Evolutionary conservation across 768 basidiomycete genomes (phyloP).

Genomic region (Phallus indusiatus): DNA sequence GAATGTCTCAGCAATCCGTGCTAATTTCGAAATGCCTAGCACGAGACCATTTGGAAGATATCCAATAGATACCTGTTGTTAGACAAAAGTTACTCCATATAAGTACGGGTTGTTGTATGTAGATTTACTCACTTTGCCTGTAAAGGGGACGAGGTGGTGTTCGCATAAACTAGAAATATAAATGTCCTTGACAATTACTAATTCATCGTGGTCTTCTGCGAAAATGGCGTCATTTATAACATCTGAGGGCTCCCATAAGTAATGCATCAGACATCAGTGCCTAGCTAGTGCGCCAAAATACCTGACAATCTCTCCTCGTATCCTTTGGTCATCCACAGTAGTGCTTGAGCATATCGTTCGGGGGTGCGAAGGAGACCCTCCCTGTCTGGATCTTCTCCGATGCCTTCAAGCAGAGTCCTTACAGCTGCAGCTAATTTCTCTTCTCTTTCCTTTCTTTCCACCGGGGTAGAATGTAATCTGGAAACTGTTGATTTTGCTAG

Average conservation of each 20-base stretch:
- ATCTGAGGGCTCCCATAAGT: conserved; percentile 36
- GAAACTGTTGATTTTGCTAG: conserved; percentile 85
- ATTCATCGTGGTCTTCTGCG: conserved; percentile 98
- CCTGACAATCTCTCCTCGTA: conserved; percentile 94
- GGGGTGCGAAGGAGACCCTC: conserved; percentile 91
- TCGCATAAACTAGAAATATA: conserved; percentile 96
- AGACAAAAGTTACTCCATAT: no score
- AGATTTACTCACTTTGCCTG: conserved; percentile 64
- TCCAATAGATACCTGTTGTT: conserved; percentile 79
- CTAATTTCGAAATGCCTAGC: conserved; percentile 91
- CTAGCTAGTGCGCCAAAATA: conserved; percentile 20
- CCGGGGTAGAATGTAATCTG: conserved; percentile 70
- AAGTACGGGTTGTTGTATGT: background rate
- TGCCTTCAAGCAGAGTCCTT: conserved; percentile 88
- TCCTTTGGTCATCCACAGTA: conserved; percentile 98
- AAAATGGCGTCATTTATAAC: conserved; percentile 99
- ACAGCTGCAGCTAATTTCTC: conserved; percentile 75
- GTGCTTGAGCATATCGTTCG: conserved; percentile 90
- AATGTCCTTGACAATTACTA: conserved; percentile 97
- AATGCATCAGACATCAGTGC: background rate
- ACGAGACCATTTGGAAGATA: conserved; percentile 96
- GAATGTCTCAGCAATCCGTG: conserved; percentile 95
- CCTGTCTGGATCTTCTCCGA: conserved; percentile 95
- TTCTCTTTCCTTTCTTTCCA: conserved; percentile 63
- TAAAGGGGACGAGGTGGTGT: conserved; percentile 97